Evolutionary conservation across 2,329 filamentous ascomycete genomes (phyloP), one percentile per base, ranked within the genome.

Genomic region (Colletotrichum sp.): DNA sequence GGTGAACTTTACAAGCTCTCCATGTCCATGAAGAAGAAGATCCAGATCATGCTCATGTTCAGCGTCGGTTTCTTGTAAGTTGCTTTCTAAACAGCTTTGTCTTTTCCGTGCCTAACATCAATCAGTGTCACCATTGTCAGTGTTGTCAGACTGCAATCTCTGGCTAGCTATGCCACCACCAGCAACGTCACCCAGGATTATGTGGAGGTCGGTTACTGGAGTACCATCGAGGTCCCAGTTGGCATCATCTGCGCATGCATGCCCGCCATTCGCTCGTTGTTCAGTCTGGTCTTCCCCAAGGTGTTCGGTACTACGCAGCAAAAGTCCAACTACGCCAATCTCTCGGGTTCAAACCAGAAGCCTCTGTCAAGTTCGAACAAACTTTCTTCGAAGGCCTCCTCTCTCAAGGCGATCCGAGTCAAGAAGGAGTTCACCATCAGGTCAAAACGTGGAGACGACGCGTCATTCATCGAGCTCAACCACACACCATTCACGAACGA

Each of bases 1-100:
- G 83, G 83, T 16, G 82, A 85, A 28, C 74, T 89, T 4, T 77
- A 82, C 16, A 75, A 80, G 5, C 81, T 89, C 15, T 81, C 85
- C 9, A 77, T 88, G 24, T 82, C 83, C 34, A 83, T 80, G 77
- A 86, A 85, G 79, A 87, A 87, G 81, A 89, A 87, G 79, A 34
- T 86, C 6, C 81, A 84, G 28, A 82, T 88, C 8, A 80, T 81
- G n/a, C 70, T 87, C 55, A 88, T 89, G 86, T 88, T 89, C 73
- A 81, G 81, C 9, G 82, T 88, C 24, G 87, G 87, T 1, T 79
- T 81, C 9, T 85, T 86, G 82, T 83, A 67, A 80, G 80, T 78
- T 30, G n/a, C 1, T 43, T 21, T 38, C 4, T 10, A n/a, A n/a
- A n/a, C n/a, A n/a, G n/a, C 15, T 18, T 64, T 2, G 21, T 1